phyloP scores from a whole-genome alignment of 768 basidiomycete species.

The Xanthoconium purpureum region DNA sequence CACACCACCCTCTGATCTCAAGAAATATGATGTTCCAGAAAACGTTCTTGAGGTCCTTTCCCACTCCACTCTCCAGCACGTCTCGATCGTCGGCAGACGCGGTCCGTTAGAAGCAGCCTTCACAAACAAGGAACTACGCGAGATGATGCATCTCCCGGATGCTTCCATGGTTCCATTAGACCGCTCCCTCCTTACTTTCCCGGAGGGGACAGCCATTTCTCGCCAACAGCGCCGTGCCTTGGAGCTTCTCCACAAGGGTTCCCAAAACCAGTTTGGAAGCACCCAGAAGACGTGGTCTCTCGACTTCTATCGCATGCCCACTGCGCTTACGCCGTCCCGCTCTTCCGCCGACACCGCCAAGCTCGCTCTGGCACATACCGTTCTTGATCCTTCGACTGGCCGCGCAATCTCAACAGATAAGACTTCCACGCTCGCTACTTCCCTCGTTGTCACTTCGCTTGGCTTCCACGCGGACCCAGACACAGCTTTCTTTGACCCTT shows the following conservation, averaged over 20 bases:
- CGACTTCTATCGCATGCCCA: conserved; percentile 77
- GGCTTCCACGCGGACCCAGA: conserved; percentile 77
- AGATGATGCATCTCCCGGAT: conserved; percentile 65
- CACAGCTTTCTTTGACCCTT: conserved; percentile 56
- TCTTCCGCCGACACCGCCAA: conserved; percentile 28
- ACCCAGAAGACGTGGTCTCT: conserved; percentile 74
- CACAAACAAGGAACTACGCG: conserved; percentile 89
- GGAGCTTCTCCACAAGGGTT: conserved; percentile 64
- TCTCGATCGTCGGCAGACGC: conserved; percentile 81
- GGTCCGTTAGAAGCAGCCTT: conserved; percentile 89
- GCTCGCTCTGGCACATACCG: conserved; percentile 61
- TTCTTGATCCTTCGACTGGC: conserved; percentile 45
- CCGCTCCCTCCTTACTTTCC: conserved; percentile 39
- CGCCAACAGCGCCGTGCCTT: conserved; percentile 67
- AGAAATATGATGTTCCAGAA: conserved; percentile 74
- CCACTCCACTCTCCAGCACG: conserved; percentile 61
- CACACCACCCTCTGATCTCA: conserved; percentile 58
- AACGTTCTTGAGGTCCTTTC: conserved; percentile 67
- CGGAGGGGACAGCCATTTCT: conserved; percentile 38
- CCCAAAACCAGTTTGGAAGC: conserved; percentile 45
- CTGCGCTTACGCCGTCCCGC: conserved; percentile 35
- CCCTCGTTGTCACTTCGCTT: conserved; percentile 82
- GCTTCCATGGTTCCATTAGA: conserved; percentile 66
- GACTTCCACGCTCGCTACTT: conserved; percentile 54
- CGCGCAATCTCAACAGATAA: conserved; percentile 56